Evolutionary conservation across 1,284 basidiomycete species (phyloP), one percentile per base, ranked within the genome.

Genomic region (Ganoderma multipileum): DNA sequence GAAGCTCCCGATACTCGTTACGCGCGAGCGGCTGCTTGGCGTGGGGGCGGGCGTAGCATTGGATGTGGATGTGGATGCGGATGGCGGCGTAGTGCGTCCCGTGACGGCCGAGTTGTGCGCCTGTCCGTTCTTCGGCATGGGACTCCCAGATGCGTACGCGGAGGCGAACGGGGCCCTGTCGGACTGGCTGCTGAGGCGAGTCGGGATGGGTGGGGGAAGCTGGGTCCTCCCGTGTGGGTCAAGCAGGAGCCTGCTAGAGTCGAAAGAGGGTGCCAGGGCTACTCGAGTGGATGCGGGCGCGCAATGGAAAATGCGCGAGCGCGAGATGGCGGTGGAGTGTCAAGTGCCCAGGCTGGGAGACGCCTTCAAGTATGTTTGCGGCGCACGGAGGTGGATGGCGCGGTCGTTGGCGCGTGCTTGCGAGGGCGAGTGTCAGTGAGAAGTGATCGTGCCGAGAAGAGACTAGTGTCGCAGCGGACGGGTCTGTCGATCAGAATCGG

Each of bases 231-330:
- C n/a, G 26, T 18, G 39, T 4, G 38, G 9, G 58, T 42, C 23
- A 16, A 26, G 16, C 2, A 39, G n/a, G n/a, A n/a, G 23, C 7
- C 16, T 41, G 12, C 38, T 60, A n/a, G 23, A 39, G n/a, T 60
- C 58, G 38, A 60, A 28, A 38, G 58, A 41, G 5, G 38, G 23
- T 38, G 58, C 58, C 58, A 60, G 58, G 36, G 33, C 38, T 60
- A 39, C 3, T 41, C 6, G 8, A 23, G 20, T 23, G 4, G n/a
- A 23, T n/a, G 57, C 23, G 38, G 12, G 58, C 12, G 20, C 23
- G 23, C 11, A 5, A 26, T n/a, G 12, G 12, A 11, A 23, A 36
- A 36, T 18, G 55, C 7, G 55, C 20, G 28, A 16, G 33, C 28
- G 20, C 36, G 36, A 59, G 38, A 23, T 39, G 5, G 11, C 5